Evolutionary conservation across 495 filamentous ascomycete species (phyloP), one percentile per base, ranked within the genome.

Genomic region (Penicillium fimorum): DNA sequence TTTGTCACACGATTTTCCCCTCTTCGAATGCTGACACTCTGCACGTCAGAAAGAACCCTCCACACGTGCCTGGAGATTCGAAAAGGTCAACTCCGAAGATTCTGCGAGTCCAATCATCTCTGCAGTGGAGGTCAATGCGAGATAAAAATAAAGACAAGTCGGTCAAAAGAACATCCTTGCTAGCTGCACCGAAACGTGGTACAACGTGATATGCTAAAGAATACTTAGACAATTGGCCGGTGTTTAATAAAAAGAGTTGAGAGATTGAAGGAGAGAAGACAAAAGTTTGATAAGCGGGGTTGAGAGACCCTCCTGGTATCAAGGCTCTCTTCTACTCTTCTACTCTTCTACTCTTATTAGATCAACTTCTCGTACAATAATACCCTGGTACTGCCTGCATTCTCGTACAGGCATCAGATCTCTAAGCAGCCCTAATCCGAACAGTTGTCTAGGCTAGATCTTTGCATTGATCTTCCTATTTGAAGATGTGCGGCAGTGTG

Each of bases 111-210:
- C 60, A 62, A 59, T 32, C 37, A 46, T n/a, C n/a, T n/a, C 55
- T 57, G 44, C 53, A 49, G 4, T 27, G 20, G 20, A 13, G 37
- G 50, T 20, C 37, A 30, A 52, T 42, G 50, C 15, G 48, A 50
- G 24, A 20, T 12, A 10, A 42, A 30, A 29, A 29, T n/a, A n/a
- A n/a, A 37, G 35, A 49, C 2, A 55, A 25, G 51, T 45, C 51
- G 20, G 45, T 47, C 32, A 38, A 15, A 24, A 29, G 17, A 20
- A 30, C 29, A 67, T 62, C 62, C 65, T 58, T 61, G 64, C 43
- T 42, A 43, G 54, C 55, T 63, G 65, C 62, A 67, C 56, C 54
- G 64, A 68, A 66, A 68, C 65, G 65, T 68, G 65, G 60, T 63
- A 68, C 65, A 63, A 52, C 50, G 50, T 67, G 64, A 67, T 64